Conservation (phyloP, 2,329 filamentous ascomycete species). For the Aspergillus sp. region DNA sequence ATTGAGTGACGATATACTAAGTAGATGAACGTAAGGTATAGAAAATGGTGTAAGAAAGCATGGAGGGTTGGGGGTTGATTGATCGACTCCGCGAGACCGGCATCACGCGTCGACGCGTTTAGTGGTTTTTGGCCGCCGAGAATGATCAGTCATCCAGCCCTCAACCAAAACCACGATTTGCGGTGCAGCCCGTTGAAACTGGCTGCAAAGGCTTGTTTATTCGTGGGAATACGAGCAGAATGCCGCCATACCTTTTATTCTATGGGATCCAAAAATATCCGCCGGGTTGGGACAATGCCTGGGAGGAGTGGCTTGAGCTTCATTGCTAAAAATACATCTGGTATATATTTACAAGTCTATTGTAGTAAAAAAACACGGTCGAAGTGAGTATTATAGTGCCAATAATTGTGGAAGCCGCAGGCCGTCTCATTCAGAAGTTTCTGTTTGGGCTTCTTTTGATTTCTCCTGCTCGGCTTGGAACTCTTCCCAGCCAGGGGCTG, state of each 20-base stretch:
- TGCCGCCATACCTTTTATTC: not conserved
- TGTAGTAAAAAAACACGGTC: constrained; percentile 11
- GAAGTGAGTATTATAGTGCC: not conserved
- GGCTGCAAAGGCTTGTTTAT: not conserved
- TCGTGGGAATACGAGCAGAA: not conserved
- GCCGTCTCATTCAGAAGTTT: not conserved
- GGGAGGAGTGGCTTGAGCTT: not conserved
- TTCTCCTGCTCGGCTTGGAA: constrained; percentile 6
- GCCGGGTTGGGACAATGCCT: not conserved
- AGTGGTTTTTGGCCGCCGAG: constrained; percentile 25
- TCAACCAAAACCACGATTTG: not conserved
- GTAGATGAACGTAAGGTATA: not conserved
- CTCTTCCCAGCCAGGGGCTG: constrained; percentile 53
- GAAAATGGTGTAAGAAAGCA: not conserved
- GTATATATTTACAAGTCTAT: constrained; percentile 16
- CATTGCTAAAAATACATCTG: constrained; percentile 10
- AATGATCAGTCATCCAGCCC: constrained; percentile 6
- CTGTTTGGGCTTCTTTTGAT: not conserved
- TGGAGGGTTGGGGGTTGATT: constrained; percentile 12
- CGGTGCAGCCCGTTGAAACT: not conserved
- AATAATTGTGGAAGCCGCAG: not conserved
- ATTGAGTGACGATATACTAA: not conserved
- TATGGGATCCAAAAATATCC: not conserved
- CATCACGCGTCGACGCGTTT: constrained; percentile 40
- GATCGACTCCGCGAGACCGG: constrained; percentile 21